Base-by-base conservation (phyloP, 2,329 filamentous ascomycete species). In the Fusarium buxicola region DNA sequence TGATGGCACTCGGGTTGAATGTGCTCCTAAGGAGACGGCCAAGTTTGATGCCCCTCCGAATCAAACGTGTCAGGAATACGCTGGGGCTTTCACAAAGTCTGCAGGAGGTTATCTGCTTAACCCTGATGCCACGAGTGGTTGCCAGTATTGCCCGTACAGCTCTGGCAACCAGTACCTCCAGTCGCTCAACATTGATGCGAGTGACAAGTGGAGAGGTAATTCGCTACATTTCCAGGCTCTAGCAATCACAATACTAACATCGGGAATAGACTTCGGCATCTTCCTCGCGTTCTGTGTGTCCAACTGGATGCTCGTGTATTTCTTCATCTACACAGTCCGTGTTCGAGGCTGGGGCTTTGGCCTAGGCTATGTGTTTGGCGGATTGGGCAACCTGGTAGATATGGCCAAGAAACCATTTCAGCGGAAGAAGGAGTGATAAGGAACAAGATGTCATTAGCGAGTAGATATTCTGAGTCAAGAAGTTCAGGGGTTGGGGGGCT, bases 281-380 rank as follows among this genome's bases (percentile, higher is more conserved):
- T 91, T 92, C 78, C 66, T 91, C 8, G 86, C 85, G 2, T 93
- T 92, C 72, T 86, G 85, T 48, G 77, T 90, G 12, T 88, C 85
- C 46, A 92, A 92, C 70, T 92, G 87, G 87, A 77, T 82, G 35
- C 63, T 92, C 50, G 89, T 92, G 1, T 91, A 91, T 73, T 91
- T 92, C 76, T 92, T 93, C 71, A 87, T 92, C 54, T 93, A 89
- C 76, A 89, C 86, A 3, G 88, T 92, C 7, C 82, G 90, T 15
- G 85, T 92, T 51, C 83, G 82, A 63, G 84, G 88, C 8, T 92
- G 89, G 89, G 84, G 77, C 18, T 92, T 92, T 74, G 90, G 89
- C 0, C 81, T 92, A 55, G 85, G 85, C 8, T 58, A 45, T 11
- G 28, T 68, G 4, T 68, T 68, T 51, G 53, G 65, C 8, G 32